These are phyloP conservation scores for Arthrobotrys pseudoclavata DNA, from an alignment of 2,329 filamentous ascomycete genomes.

Conservation along the genomic window DNA sequence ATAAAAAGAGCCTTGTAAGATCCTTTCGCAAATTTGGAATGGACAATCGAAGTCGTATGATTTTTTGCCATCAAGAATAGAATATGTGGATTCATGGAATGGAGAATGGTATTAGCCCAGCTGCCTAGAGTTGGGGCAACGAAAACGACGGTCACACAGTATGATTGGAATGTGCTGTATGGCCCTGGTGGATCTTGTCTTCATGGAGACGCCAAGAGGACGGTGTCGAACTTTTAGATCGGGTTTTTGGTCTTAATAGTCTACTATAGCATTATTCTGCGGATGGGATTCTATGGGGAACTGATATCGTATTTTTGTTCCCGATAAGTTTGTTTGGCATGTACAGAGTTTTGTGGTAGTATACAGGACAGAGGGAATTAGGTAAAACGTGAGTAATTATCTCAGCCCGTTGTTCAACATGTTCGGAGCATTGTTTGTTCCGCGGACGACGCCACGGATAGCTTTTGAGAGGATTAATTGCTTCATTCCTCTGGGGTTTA, in stretches of 20 bases:
- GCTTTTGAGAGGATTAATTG: conserved; percentile 40
- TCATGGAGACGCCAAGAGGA: conserved; percentile 4
- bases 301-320: background rate
- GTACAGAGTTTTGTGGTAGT: background rate
- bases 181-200: conserved; percentile 11
- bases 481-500: conserved; percentile 62
- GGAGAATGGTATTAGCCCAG: conserved; percentile 19
- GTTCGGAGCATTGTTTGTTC: conserved; percentile 45
- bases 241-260: background rate
- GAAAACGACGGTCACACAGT: conserved; percentile 16
- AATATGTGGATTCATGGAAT: background rate
- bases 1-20: background rate
- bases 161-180: conserved; percentile 7
- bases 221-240: background rate
- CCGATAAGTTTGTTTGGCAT: background rate
- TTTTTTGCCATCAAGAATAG: conserved; percentile 5
- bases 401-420: conserved; percentile 53
- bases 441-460: conserved; percentile 33
- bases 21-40: background rate
- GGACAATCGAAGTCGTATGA: background rate
- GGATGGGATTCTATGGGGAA: background rate
- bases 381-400: conserved; percentile 14
- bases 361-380: background rate
- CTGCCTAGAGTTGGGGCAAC: background rate
- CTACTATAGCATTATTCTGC: background rate